Percentiles rank a stretch among this genome's conserved stretches.
Evolutionary conservation across 78 protist genomes (phyloP).

Genomic region (Guillardia theta): DNA sequence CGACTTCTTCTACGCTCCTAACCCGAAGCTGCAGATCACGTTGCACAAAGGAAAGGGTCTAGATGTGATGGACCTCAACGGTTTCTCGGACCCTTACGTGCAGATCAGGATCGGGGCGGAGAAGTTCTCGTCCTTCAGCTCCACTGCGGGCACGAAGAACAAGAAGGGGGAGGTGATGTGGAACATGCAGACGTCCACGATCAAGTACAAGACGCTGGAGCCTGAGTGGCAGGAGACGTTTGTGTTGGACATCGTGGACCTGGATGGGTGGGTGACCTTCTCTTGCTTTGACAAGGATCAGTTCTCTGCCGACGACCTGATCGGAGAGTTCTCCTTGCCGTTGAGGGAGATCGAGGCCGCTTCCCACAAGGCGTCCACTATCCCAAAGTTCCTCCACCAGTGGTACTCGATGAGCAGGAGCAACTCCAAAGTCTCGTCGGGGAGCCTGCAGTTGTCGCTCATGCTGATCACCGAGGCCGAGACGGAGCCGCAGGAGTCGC

Average conservation of each 20-base stretch:
- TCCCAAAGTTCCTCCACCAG: too few relatives aligned
- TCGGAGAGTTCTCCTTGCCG: too few relatives aligned
- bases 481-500: background rate
- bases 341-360: too few relatives aligned
- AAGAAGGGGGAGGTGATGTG: background rate
- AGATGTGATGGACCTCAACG: background rate
- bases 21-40: background rate
- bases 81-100: background rate
- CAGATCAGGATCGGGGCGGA: background rate
- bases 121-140: too few relatives aligned
- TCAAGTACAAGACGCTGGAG: background rate
- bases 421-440: too few relatives aligned
- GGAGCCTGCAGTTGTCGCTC: background rate
- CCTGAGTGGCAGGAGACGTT: background rate
- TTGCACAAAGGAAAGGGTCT: background rate
- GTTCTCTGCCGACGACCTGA: too few relatives aligned
- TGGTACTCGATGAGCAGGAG: too few relatives aligned
- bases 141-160: background rate
- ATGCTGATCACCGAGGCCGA: background rate
- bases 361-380: too few relatives aligned
- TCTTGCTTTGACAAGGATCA: too few relatives aligned
- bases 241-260: background rate
- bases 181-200: background rate
- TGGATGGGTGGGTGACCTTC: background rate
- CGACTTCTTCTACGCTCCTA: background rate